Conservation (phyloP, 1,284 basidiomycete species). For the Puccinia polysora region DNA sequence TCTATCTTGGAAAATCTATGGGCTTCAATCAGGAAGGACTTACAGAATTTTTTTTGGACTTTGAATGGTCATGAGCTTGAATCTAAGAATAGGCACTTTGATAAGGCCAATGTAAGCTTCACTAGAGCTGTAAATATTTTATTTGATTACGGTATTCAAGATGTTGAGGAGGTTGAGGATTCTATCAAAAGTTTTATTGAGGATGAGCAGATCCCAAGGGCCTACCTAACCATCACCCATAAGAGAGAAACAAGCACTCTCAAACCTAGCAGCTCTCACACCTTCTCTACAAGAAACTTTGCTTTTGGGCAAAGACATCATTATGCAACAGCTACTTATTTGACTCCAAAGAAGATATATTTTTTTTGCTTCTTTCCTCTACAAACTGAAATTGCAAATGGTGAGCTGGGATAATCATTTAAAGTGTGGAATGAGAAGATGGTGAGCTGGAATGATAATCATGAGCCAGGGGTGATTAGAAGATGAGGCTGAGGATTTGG, state of each 20-base stretch:
- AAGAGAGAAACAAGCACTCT: slow-evolving; percentile 62
- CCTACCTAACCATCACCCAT: slow-evolving; percentile 85
- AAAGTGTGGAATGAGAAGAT: too few relatives aligned
- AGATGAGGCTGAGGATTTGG: too few relatives aligned
- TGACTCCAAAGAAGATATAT: slow-evolving; percentile 72
- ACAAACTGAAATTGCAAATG: too few relatives aligned
- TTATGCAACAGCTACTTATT: slow-evolving; percentile 47
- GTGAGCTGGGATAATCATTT: too few relatives aligned
- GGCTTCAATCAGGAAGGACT: slow-evolving; percentile 88
- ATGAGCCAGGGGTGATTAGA: too few relatives aligned
- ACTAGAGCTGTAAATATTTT: slow-evolving; percentile 82
- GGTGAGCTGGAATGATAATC: too few relatives aligned
- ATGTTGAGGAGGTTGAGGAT: too few relatives aligned
- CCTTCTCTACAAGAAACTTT: slow-evolving; percentile 54
- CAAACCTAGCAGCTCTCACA: slow-evolving; percentile 59
- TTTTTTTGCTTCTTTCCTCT: too few relatives aligned
- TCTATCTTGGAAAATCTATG: slow-evolving; percentile 96
- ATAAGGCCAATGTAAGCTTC: slow-evolving; percentile 94
- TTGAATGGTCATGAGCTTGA: slow-evolving; percentile 75
- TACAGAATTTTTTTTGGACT: slow-evolving; percentile 93
- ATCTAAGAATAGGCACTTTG: slow-evolving; percentile 94
- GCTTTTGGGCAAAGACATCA: slow-evolving; percentile 59
- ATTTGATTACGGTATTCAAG: slow-evolving; percentile 96
- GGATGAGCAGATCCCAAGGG: slow-evolving; percentile 75
- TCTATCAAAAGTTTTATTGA: slow-evolving; percentile 76